A percentile compares a stretch with the other conserved stretches of the same genome.
These are phyloP conservation scores for Rosa hybrid DNA, from an alignment of 331 rosid genomes.

Conservation along the genomic window DNA sequence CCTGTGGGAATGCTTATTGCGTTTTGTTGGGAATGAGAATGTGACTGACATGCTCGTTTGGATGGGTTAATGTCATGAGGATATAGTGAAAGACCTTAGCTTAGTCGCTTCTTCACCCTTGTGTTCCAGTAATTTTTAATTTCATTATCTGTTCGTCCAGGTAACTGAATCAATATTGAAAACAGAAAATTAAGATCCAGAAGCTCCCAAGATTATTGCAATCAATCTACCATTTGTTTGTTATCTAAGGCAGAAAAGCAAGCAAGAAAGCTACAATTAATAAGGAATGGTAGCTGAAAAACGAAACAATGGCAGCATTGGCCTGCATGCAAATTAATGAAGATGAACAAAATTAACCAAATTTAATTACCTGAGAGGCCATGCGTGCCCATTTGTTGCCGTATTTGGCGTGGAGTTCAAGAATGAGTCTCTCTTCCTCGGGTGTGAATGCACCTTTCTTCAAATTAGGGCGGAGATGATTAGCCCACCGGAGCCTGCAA, in stretches of 20 bases:
- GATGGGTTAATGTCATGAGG: conserved; percentile 42
- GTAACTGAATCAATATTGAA: conserved; percentile 43
- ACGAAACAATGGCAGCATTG: not conserved
- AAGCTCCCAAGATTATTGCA: not conserved
- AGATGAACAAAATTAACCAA: not conserved
- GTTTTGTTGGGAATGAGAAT: conserved; percentile 12
- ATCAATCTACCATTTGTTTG: too few species aligned
- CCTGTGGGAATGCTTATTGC: not conserved
- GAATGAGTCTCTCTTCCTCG: conserved; percentile 74
- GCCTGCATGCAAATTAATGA: not conserved
- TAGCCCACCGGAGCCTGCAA: conserved; percentile 94
- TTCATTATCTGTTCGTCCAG: conserved; percentile 96
- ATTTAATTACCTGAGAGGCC: conserved; percentile 66
- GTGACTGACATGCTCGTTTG: conserved; percentile 27
- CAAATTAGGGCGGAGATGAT: conserved; percentile 80
- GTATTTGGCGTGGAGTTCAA: conserved; percentile 70
- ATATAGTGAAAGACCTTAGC: conserved; percentile 77
- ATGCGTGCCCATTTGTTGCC: conserved; percentile 99
- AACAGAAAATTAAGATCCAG: not conserved
- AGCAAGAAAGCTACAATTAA: too few species aligned
- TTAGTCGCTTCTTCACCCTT: conserved; percentile 69
- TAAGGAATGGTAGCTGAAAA: not conserved
- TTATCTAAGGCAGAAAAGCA: too few species aligned
- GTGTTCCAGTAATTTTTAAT: conserved; percentile 96
- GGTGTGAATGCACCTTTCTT: conserved; percentile 78